phyloP scores from a whole-genome alignment of 148 eudicot genomes.

The Spergularia marina region DNA sequence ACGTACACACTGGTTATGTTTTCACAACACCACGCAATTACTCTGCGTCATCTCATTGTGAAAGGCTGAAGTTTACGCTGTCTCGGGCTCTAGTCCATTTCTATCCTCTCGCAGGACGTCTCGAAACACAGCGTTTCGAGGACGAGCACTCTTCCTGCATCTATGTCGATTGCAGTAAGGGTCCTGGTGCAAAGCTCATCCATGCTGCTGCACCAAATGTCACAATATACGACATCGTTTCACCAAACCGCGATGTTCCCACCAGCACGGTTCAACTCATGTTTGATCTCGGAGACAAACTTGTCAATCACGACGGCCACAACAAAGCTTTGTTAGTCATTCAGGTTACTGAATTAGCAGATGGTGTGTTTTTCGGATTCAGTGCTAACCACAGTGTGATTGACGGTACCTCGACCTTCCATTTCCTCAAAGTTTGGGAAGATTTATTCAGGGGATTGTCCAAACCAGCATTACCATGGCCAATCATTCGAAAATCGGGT shows the following conservation, averaged over 20 bases:
- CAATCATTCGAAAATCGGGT: background rate
- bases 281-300: constrained; percentile 27
- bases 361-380: background rate
- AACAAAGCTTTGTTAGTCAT: background rate
- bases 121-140: background rate
- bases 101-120: constrained; percentile 24
- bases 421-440: background rate
- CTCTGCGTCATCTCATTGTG: background rate
- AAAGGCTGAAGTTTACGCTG: constrained; percentile 5
- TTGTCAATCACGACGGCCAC: constrained; percentile 43
- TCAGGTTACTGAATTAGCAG: background rate
- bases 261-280: constrained; percentile 24
- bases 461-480: background rate
- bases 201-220: constrained; percentile 34
- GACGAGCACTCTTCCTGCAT: background rate
- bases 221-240: constrained; percentile 23
- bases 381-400: background rate
- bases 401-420: background rate
- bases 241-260: constrained; percentile 17
- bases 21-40: too few species aligned
- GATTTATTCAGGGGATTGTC: background rate
- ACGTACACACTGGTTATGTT: too few species aligned
- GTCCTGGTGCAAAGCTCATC: constrained; percentile 41
- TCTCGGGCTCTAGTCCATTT: constrained; percentile 16
- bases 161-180: constrained; percentile 31